Evolutionary conservation across 1,284 basidiomycete species (phyloP).

Genomic region (Sporisorium scitamineum): DNA sequence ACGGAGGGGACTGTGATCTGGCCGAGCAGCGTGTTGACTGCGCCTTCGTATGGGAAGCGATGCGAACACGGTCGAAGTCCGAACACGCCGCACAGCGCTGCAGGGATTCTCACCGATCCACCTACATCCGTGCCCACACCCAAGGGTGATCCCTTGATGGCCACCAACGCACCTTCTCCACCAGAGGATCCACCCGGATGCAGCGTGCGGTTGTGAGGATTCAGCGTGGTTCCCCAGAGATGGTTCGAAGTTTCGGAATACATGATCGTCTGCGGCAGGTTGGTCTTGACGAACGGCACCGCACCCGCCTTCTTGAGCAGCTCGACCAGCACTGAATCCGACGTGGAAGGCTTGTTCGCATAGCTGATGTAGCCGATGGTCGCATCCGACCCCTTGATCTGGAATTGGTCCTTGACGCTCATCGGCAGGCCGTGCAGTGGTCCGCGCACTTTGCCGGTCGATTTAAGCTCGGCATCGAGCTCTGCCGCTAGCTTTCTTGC

Average conservation of each 20-base stretch:
- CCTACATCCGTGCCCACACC: conserved; percentile 80
- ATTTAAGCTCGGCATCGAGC: conserved; percentile 73
- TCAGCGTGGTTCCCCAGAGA: conserved; percentile 78
- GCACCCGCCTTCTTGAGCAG: conserved; percentile 75
- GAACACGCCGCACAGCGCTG: conserved; percentile 77
- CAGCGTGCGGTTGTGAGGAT: conserved; percentile 74
- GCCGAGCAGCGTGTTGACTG: conserved; percentile 69
- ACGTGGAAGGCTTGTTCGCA: conserved; percentile 32
- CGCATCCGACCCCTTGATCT: conserved; percentile 75
- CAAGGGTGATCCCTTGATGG: conserved; percentile 73
- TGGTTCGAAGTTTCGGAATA: conserved; percentile 71
- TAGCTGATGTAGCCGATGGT: conserved; percentile 77
- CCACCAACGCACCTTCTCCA: conserved; percentile 77
- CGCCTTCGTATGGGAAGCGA: conserved; percentile 78
- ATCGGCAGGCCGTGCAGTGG: conserved; percentile 77
- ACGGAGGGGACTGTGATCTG: conserved; percentile 80
- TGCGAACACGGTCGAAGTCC: conserved; percentile 79
- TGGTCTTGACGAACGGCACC: conserved; percentile 78
- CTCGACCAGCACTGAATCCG: conserved; percentile 42
- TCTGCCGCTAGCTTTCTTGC: conserved; percentile 75
- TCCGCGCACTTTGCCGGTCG: conserved; percentile 73
- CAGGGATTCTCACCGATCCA: conserved; percentile 77
- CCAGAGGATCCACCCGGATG: conserved; percentile 75
- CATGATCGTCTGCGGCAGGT: conserved; percentile 68
- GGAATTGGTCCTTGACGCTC: conserved; percentile 77